phyloP scores from a whole-genome alignment of 2,329 filamentous ascomycete genomes.

The Aspergillus sp. region DNA sequence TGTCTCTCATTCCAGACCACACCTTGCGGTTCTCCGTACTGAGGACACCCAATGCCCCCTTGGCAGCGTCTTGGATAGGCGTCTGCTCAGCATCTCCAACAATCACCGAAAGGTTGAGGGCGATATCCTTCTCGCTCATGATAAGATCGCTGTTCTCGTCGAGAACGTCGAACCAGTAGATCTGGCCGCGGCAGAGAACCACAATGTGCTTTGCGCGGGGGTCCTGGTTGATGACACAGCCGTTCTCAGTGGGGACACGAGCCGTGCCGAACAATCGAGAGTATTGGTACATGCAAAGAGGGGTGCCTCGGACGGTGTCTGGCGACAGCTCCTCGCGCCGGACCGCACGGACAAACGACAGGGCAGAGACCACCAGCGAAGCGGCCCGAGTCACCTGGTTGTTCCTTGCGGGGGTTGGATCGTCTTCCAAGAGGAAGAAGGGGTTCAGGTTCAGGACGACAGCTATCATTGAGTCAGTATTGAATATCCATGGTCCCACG shows the following conservation, averaged over 20 bases:
- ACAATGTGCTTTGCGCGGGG: conserved; percentile 88
- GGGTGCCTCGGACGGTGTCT: conserved; percentile 72
- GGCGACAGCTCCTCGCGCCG: conserved; percentile 86
- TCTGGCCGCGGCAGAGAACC: conserved; percentile 87
- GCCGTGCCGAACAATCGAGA: conserved; percentile 91
- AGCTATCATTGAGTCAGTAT: conserved; percentile 33
- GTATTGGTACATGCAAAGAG: conserved; percentile 97
- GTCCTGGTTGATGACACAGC: conserved; percentile 93
- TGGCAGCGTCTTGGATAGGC: conserved; percentile 90
- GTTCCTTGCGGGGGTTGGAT: conserved; percentile 90
- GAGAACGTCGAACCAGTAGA: conserved; percentile 98
- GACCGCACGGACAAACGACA: conserved; percentile 88
- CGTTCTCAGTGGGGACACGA: conserved; percentile 84
- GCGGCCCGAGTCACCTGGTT: conserved; percentile 93
- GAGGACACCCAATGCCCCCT: conserved; percentile 82
- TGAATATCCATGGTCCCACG: background rate
- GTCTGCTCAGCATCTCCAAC: conserved; percentile 83
- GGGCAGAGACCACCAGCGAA: conserved; percentile 78
- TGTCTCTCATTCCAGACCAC: conserved; percentile 85
- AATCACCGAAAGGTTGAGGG: conserved; percentile 84
- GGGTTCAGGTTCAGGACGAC: conserved; percentile 96
- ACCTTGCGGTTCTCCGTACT: conserved; percentile 95
- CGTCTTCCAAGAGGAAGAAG: conserved; percentile 94
- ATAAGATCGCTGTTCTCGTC: conserved; percentile 92
- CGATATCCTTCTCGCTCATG: conserved; percentile 92